Conservation (phyloP, 345 rosid species). For the Eutrema yunnanense region DNA sequence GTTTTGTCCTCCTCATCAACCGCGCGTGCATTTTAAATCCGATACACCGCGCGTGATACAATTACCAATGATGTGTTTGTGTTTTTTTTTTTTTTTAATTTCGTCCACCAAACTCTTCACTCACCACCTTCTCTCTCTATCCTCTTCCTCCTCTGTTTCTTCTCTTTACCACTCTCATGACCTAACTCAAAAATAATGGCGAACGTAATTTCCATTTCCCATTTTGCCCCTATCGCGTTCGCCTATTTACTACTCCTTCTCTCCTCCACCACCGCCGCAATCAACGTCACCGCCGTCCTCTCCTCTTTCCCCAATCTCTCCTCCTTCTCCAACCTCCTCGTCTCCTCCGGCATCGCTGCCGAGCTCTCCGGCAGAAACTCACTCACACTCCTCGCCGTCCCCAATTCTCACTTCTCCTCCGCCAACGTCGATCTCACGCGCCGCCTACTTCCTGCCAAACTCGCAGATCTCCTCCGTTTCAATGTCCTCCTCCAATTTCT, state of each 20-base stretch:
- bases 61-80: neutral
- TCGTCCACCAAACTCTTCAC: conserved; percentile 8
- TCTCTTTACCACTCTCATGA: conserved; percentile 24
- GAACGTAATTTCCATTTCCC: conserved; percentile 30
- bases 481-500: conserved; percentile 76
- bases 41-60: neutral
- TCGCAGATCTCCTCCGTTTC: conserved; percentile 86
- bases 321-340: conserved; percentile 44
- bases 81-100: neutral
- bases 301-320: conserved; percentile 60
- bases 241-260: conserved; percentile 42
- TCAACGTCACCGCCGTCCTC: conserved; percentile 63
- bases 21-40: neutral
- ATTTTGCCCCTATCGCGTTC: conserved; percentile 39
- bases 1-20: neutral
- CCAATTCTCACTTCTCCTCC: conserved; percentile 56
- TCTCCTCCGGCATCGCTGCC: conserved; percentile 43
- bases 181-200: conserved; percentile 33
- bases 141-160: neutral
- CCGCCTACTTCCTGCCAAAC: conserved; percentile 55
- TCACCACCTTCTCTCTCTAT: conserved; percentile 12
- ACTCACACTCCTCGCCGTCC: conserved; percentile 79
- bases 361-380: conserved; percentile 59
- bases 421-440: conserved; percentile 46
- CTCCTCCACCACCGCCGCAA: conserved; percentile 33